A percentile compares a stretch with the other conserved stretches of the same genome.
phyloP scores from a whole-genome alignment of 2,329 filamentous ascomycete species.

The Emergomyces orientalis region DNA sequence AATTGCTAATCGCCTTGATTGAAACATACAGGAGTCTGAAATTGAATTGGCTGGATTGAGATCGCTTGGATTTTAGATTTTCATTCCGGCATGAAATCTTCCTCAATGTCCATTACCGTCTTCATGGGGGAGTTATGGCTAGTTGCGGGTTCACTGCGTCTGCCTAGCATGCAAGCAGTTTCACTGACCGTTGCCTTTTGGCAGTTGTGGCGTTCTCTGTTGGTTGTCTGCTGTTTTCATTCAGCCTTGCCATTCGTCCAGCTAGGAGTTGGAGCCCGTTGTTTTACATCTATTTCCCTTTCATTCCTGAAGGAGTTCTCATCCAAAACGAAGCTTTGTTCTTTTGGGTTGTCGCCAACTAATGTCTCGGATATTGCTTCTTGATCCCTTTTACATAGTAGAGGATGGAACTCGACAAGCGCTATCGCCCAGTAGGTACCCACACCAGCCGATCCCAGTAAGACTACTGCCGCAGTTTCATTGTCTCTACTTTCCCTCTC shows the following conservation, averaged over 20 bases:
- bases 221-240: not conserved
- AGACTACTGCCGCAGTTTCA: not conserved
- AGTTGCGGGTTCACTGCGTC: not conserved
- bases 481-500: not conserved
- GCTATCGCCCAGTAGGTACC: not conserved
- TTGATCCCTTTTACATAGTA: not conserved
- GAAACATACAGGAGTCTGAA: conserved; percentile 6
- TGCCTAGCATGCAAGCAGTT: not conserved
- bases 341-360: no score
- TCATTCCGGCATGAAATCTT: not conserved
- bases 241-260: not conserved
- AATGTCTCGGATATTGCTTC: not conserved
- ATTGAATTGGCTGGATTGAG: conserved; percentile 3
- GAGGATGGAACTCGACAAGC: not conserved
- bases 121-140: not conserved
- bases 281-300: not conserved
- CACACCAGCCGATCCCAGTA: not conserved
- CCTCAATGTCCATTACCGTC: conserved; percentile 10
- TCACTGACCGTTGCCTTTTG: not conserved
- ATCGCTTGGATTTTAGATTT: conserved; percentile 2
- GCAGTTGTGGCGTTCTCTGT: not conserved
- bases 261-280: not conserved
- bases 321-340: not conserved
- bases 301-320: not conserved
- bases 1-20: conserved; percentile 6